Conservation (phyloP, 352 stramenopile species). For the Phytophthora meadii region DNA sequence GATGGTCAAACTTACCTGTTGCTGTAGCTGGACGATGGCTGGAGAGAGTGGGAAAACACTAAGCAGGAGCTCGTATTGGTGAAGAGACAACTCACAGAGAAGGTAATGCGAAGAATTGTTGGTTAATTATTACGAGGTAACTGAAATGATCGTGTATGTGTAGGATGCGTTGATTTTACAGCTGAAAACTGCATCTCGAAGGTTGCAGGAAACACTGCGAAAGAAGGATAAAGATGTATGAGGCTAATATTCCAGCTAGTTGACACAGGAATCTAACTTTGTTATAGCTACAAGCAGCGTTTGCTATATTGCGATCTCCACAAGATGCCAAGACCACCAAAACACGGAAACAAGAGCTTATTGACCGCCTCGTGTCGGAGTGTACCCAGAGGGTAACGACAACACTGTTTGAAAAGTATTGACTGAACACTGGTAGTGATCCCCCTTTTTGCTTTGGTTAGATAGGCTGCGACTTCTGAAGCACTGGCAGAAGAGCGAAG, state of each 20-base stretch:
- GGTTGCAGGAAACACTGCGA: conserved; percentile 61
- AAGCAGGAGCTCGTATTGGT: conserved; percentile 55
- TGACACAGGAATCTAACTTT: too few species aligned
- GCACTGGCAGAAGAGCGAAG: conserved; percentile 64
- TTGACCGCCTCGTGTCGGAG: conserved; percentile 67
- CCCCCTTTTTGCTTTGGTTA: conserved; percentile 19
- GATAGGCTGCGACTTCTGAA: conserved; percentile 58
- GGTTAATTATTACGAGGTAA: neutral
- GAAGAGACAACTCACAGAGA: conserved; percentile 56
- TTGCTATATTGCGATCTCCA: conserved; percentile 60
- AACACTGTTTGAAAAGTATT: neutral
- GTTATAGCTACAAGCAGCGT: conserved; percentile 59
- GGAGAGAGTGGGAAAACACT: conserved; percentile 60
- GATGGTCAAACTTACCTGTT: conserved; percentile 1
- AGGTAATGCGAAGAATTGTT: conserved; percentile 15
- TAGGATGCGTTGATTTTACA: conserved; percentile 67
- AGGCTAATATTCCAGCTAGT: neutral
- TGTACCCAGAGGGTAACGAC: conserved; percentile 57
- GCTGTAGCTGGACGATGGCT: conserved; percentile 57
- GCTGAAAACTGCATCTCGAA: conserved; percentile 61
- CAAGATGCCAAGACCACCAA: conserved; percentile 73
- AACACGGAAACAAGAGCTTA: conserved; percentile 62
- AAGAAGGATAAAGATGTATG: conserved; percentile 77
- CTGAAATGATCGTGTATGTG: neutral
- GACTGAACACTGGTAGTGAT: conserved; percentile 6